Base-by-base conservation (phyloP, 805 yeast species). In the Zygotorulaspora sp. region DNA sequence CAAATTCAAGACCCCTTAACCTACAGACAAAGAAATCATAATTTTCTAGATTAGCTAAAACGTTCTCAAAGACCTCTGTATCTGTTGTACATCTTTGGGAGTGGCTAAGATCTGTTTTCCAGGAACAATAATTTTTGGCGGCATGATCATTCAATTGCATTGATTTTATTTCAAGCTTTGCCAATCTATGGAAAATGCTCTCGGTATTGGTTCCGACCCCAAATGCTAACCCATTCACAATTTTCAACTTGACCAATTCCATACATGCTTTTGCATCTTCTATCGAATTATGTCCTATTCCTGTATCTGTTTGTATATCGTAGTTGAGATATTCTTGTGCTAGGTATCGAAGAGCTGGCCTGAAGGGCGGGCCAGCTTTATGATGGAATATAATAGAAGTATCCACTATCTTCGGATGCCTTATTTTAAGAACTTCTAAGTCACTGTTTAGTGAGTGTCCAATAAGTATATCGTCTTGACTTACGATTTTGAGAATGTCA, bases 371-470 rank as follows among this genome's bases (percentile, higher is more conserved):
- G 0, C 97, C 97, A 22, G 83, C 70, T n/a, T 76, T 73, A 56
- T 88, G 96, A 37, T 87, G 87, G 61, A 67, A 83, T 8, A 81
- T 65, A 1, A 83, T 49, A 0, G 96, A 70, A 0, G 97, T 90
- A 61, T 90, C 98, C 10, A 90, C 75, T 17, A 89, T 70, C 11
- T 63, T 67, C 2, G 84, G 80, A 57, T 90, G 97, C 32, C 78
- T 70, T 11, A 92, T 50, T 48, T 73, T 72, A 55, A 92, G 61
- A 2, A 79, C 95, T 8, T 71, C 67, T 33, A 90, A 66, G 59
- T 90, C 98, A 15, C 82, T 78, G 45, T 89, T 90, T 20, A 90
- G 65, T 0, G 97, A 90, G 58, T 90, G 98, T 1, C 98, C 97
- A 36, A 90, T 74, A 15, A 90, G 55, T 10, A 80, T 69, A 55